Conservation (phyloP, 148 eudicot species). For the Fagopyrum esculentum region DNA sequence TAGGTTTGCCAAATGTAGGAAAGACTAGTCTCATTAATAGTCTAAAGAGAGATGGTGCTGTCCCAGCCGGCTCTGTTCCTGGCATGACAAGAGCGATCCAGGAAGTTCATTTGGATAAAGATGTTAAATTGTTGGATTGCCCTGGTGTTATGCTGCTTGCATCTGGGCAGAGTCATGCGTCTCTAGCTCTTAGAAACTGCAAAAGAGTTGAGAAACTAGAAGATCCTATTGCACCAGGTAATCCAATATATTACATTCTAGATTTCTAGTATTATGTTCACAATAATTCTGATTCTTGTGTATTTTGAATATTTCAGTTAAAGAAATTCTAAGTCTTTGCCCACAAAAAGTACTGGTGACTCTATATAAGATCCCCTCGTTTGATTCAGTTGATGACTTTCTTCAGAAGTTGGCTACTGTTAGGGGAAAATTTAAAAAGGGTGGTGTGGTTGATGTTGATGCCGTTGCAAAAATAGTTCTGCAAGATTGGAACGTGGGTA, state of each 20-base stretch:
- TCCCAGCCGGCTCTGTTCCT: slow-evolving; percentile 86
- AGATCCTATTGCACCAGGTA: slow-evolving; percentile 87
- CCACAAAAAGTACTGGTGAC: slow-evolving; percentile 34
- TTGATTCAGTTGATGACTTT: slow-evolving; percentile 85
- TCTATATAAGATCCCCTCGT: slow-evolving; percentile 73
- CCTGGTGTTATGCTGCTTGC: slow-evolving; percentile 95
- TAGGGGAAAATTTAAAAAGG: slow-evolving; percentile 88
- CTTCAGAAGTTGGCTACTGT: slow-evolving; percentile 76
- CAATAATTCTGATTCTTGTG: neutral
- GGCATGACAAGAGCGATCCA: slow-evolving; percentile 92
- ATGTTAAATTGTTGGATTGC: slow-evolving; percentile 83
- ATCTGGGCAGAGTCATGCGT: slow-evolving; percentile 56
- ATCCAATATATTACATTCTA: too few species aligned
- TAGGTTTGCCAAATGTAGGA: too few species aligned
- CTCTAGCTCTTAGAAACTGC: slow-evolving; percentile 80
- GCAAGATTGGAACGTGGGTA: slow-evolving; percentile 97
- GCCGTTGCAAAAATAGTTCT: slow-evolving; percentile 85
- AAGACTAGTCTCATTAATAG: slow-evolving; percentile 68
- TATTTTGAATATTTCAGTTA: slow-evolving; percentile 40
- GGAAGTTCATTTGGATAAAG: slow-evolving; percentile 31
- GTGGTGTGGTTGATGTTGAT: slow-evolving; percentile 71
- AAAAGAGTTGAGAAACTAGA: slow-evolving; percentile 84
- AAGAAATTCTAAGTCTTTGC: slow-evolving; percentile 57
- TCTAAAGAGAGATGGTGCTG: slow-evolving; percentile 85
- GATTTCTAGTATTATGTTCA: neutral